phyloP scores from a whole-genome alignment of 208 protist species.

The Acanthamoeba lenticulata region DNA sequence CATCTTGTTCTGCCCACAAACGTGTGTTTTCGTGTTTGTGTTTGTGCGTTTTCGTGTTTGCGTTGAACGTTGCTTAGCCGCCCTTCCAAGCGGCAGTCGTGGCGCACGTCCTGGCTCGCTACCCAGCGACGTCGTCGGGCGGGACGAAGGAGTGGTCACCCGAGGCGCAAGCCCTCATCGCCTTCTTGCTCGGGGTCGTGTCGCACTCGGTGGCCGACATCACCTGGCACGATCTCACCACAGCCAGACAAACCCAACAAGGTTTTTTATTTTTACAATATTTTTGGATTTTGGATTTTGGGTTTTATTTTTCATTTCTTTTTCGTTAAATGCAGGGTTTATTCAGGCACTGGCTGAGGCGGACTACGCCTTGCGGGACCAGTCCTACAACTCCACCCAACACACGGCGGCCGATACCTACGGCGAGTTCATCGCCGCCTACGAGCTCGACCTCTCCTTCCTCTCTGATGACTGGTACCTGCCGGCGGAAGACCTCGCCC shows the following conservation, averaged over 20 bases:
- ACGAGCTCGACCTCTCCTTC: conserved; percentile 64
- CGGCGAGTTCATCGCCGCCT: conserved; percentile 59
- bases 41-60: neutral
- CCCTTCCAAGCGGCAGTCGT: conserved; percentile 23
- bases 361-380: neutral
- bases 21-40: neutral
- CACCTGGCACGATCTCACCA: conserved; percentile 29
- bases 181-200: conserved; percentile 47
- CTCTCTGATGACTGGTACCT: conserved; percentile 37
- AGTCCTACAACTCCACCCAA: neutral
- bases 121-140: neutral
- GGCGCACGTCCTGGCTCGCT: neutral
- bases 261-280: too few species aligned
- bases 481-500: neutral
- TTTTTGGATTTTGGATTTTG: too few species aligned
- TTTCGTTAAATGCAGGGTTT: neutral
- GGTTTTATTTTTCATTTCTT: neutral
- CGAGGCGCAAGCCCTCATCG: conserved; percentile 36
- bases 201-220: conserved; percentile 17
- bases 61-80: neutral
- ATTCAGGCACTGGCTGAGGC: conserved; percentile 47
- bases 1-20: too few species aligned
- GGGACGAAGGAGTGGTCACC: neutral
- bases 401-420: conserved; percentile 31
- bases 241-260: neutral